These are phyloP conservation scores for Myxozyma lipomycoides DNA, from an alignment of 805 yeast species.

Conservation along the genomic window DNA sequence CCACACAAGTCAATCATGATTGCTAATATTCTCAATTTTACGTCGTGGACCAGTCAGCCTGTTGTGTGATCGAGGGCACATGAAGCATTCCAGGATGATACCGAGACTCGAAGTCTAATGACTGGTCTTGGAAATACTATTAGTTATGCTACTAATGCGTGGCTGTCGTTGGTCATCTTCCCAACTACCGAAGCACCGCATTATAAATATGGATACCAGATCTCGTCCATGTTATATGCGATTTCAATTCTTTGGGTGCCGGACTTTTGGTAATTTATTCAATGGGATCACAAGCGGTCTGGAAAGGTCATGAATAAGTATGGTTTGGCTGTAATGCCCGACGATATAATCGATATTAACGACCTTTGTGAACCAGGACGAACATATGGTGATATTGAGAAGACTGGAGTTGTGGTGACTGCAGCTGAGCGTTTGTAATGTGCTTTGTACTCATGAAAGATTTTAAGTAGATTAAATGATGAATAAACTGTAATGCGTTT, in stretches of 20 bases:
- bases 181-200: constrained; percentile 39
- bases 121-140: constrained; percentile 11
- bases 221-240: constrained; percentile 8
- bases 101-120: constrained; percentile 9
- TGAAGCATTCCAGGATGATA: constrained; percentile 16
- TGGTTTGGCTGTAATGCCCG: constrained; percentile 9
- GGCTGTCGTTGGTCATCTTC: constrained; percentile 37
- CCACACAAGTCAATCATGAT: constrained; percentile 37
- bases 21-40: constrained; percentile 11
- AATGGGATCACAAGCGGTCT: constrained; percentile 8
- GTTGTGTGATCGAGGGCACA: constrained; percentile 15
- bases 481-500: too few species aligned
- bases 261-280: constrained; percentile 1
- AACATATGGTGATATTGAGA: too few species aligned
- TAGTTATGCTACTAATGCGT: constrained; percentile 33
- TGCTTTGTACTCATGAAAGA: too few species aligned
- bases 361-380: too few species aligned
- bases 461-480: too few species aligned
- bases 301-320: constrained; percentile 10
- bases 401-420: too few species aligned
- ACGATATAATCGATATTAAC: neutral
- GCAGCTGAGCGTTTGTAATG: too few species aligned
- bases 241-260: neutral
- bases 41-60: constrained; percentile 11
- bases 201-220: constrained; percentile 37